phyloP scores from a whole-genome alignment of 192 early-diverging fungal genomes.

The Podila clonocystis region DNA sequence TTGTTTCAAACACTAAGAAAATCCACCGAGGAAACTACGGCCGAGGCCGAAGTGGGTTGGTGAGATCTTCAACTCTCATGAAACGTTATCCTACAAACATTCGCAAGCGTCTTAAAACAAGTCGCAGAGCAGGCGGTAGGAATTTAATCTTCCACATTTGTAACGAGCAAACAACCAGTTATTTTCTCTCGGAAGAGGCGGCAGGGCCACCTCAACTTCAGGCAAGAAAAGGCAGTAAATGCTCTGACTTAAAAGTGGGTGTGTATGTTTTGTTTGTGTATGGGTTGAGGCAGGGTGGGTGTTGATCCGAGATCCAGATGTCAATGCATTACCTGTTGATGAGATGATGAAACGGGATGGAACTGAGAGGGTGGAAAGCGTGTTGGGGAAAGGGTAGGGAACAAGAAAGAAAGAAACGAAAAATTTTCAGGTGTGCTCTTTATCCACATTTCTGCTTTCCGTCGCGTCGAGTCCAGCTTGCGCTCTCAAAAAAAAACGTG shows the following conservation, averaged over 20 bases:
- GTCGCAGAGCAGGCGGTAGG: slow-evolving; percentile 50
- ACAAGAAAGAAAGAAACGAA: slow-evolving; percentile 2
- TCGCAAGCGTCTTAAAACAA: slow-evolving; percentile 56
- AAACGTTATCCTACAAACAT: slow-evolving; percentile 49
- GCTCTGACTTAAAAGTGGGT: slow-evolving; percentile 58
- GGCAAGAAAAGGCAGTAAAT: slow-evolving; percentile 37
- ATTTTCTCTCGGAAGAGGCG: background rate
- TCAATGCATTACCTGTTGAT: background rate
- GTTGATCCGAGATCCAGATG: background rate
- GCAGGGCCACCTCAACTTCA: background rate
- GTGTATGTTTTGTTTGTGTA: background rate
- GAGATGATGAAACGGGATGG: background rate
- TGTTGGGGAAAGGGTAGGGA: background rate
- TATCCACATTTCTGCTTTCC: background rate
- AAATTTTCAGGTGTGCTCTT: background rate
- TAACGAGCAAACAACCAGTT: slow-evolving; percentile 55
- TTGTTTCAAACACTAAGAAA: slow-evolving; percentile 53
- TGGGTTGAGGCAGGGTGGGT: background rate
- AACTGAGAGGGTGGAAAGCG: background rate
- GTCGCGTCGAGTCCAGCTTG: background rate
- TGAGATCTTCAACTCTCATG: slow-evolving; percentile 57
- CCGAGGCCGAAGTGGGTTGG: slow-evolving; percentile 16
- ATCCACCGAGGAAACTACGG: slow-evolving; percentile 21
- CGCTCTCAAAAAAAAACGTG: background rate
- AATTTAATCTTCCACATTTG: slow-evolving; percentile 55